Evolutionary conservation across 2,329 filamentous ascomycete species (phyloP).

Genomic region (Ophiosphaerella narmari): DNA sequence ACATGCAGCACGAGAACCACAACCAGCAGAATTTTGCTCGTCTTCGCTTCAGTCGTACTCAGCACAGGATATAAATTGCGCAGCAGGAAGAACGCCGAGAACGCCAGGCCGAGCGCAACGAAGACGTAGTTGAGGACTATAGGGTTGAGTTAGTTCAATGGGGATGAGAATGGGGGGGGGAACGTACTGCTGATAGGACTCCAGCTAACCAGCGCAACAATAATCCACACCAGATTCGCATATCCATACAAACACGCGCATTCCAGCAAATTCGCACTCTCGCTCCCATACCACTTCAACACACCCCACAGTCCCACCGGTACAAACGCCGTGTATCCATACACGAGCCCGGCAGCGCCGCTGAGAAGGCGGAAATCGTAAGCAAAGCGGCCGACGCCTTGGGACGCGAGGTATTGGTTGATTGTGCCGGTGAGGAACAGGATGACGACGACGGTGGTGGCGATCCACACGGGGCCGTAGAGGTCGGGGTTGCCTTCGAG

Average conservation of each 20-base stretch:
- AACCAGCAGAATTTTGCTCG: slow-evolving; percentile 83
- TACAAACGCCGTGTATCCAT: slow-evolving; percentile 85
- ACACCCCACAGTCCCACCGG: slow-evolving; percentile 85
- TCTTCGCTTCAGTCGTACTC: slow-evolving; percentile 88
- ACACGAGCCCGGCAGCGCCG: slow-evolving; percentile 88
- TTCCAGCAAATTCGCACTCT: slow-evolving; percentile 90
- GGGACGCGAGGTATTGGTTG: slow-evolving; percentile 79
- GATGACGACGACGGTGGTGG: slow-evolving; percentile 94
- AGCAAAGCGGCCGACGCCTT: slow-evolving; percentile 71
- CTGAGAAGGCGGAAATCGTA: slow-evolving; percentile 92
- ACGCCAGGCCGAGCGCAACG: slow-evolving; percentile 66
- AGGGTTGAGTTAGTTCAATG: neutral
- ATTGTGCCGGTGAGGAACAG: slow-evolving; percentile 95
- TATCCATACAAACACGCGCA: slow-evolving; percentile 97
- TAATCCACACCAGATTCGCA: slow-evolving; percentile 95
- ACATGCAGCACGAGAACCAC: slow-evolving; percentile 84
- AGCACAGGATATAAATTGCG: slow-evolving; percentile 70
- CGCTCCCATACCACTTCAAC: slow-evolving; percentile 93
- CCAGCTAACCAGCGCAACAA: slow-evolving; percentile 89
- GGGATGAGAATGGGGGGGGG: neutral
- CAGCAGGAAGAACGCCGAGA: slow-evolving; percentile 46
- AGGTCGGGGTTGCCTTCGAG: slow-evolving; percentile 95
- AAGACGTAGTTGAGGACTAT: slow-evolving; percentile 87
- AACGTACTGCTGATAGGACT: slow-evolving; percentile 70
- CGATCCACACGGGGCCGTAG: slow-evolving; percentile 98